These are phyloP conservation scores for Phaeosphaeria sp. DNA, from an alignment of 2,329 filamentous ascomycete species.

Conservation along the genomic window DNA sequence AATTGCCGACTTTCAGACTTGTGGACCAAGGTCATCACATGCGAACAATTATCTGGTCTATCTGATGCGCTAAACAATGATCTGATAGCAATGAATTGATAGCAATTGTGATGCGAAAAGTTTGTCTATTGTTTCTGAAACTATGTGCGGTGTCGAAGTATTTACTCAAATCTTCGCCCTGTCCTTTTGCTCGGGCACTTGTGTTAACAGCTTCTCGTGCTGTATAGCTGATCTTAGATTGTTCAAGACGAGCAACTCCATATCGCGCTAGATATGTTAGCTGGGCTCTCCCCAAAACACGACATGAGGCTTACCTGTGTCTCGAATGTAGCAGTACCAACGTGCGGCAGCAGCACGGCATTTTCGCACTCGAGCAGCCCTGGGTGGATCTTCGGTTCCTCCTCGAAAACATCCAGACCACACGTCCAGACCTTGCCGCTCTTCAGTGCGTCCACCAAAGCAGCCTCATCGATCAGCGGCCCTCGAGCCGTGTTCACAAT, in stretches of 20 bases:
- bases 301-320: conserved; percentile 55
- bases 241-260: conserved; percentile 66
- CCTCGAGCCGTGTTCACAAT: conserved; percentile 66
- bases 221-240: conserved; percentile 65
- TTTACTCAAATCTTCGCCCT: conserved; percentile 31
- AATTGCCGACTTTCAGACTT: no score
- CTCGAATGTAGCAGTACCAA: conserved; percentile 66
- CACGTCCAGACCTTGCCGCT: conserved; percentile 62
- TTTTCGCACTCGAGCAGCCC: conserved; percentile 59
- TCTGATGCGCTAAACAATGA: no score
- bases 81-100: no score
- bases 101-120: no score
- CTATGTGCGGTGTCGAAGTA: neutral
- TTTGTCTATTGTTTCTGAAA: neutral
- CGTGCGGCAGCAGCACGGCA: conserved; percentile 64
- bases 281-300: neutral
- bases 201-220: conserved; percentile 64
- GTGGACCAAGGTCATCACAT: no score
- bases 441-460: conserved; percentile 61
- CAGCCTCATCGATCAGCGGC: conserved; percentile 63
- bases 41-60: no score
- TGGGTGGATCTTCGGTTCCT: conserved; percentile 62
- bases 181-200: conserved; percentile 65
- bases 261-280: conserved; percentile 53
- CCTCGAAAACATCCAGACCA: conserved; percentile 65